Base-by-base conservation (phyloP, 2,329 filamentous ascomycete genomes). In the Arthrobotrys pseudoclavata region DNA sequence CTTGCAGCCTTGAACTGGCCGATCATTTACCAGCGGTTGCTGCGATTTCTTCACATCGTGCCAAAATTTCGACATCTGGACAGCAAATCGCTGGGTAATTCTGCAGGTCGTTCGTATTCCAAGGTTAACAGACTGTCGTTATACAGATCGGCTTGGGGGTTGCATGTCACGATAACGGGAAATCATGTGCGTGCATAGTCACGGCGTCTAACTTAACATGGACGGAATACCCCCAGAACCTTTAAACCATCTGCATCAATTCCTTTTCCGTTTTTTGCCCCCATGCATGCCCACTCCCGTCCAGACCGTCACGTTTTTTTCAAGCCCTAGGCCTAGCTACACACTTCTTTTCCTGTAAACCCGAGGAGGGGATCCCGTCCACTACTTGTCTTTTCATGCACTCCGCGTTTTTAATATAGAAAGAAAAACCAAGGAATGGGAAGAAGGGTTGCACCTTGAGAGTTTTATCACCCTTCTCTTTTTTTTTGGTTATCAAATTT, bases 401-500 rank as follows among this genome's bases (percentile, higher is more conserved):
- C 61, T 64, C 61, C 61, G 61, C 61, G 61, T 64, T 64, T 64
- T 64, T 50, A 64, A 64, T 64, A 48, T 66, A 50, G 26, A 60
- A 60, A n/a, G 13, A 57, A n/a, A n/a, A 57, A n/a, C n/a, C n/a
- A n/a, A n/a, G n/a, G 18, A 57, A 57, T 34, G 13, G 5, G 31
- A 20, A 13, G 15, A 20, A 37, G 22, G 52, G 29, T 57, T 37
- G 52, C 29, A 20, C 26, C 29, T 12, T 60, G 55, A 60, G 55
- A 60, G 55, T 40, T 60, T 60, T 60, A 42, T 60, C 55, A n/a
- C 55, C 31, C 55, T 18, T 26, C 20, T 22, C 34, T 31, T 3
- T 18, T n/a, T 60, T 50, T 50, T 50, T 50, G 3, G 12, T 20
- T 60, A 60, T 42, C 55, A 60, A 57, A 50, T 40, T 64, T 50